Evolutionary conservation across 352 stramenopile genomes (phyloP).

Genomic region (Globisporangium apiculatum): DNA sequence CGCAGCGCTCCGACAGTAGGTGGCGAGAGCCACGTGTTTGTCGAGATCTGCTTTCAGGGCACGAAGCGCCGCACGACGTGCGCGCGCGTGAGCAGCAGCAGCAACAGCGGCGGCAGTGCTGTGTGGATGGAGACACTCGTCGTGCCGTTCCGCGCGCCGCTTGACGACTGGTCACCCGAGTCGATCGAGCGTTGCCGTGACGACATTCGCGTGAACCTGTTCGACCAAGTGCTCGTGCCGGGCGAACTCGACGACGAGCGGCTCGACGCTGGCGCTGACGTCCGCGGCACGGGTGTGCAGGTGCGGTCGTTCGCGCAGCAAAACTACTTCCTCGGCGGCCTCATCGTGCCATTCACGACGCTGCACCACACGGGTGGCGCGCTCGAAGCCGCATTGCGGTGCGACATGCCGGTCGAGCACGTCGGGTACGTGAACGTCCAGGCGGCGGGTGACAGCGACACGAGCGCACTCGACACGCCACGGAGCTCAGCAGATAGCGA

Average conservation of each 20-base stretch:
- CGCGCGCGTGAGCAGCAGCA: slow-evolving; percentile 22
- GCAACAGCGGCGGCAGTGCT: slow-evolving; percentile 29
- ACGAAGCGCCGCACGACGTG: slow-evolving; percentile 60
- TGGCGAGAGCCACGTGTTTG: slow-evolving; percentile 52
- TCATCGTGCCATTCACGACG: slow-evolving; percentile 86
- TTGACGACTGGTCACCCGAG: slow-evolving; percentile 75
- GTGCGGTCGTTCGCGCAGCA: slow-evolving; percentile 55
- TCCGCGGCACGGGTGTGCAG: slow-evolving; percentile 23
- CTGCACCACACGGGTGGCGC: slow-evolving; percentile 69
- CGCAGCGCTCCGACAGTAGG: not conserved
- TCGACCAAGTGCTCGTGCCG: slow-evolving; percentile 76
- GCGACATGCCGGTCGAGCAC: slow-evolving; percentile 77
- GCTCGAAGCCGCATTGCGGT: slow-evolving; percentile 76
- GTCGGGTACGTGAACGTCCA: slow-evolving; percentile 70
- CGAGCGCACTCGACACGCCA: slow-evolving; percentile 5
- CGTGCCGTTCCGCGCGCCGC: slow-evolving; percentile 79
- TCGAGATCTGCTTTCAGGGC: slow-evolving; percentile 82
- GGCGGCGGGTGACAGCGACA: slow-evolving; percentile 2
- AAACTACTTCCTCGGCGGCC: slow-evolving; percentile 74
- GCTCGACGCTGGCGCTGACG: slow-evolving; percentile 16
- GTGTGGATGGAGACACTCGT: slow-evolving; percentile 91
- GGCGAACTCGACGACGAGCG: slow-evolving; percentile 20
- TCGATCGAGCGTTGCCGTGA: slow-evolving; percentile 68
- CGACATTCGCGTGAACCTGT: slow-evolving; percentile 78
- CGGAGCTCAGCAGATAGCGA: slow-evolving; percentile 3